Evolutionary conservation across 257 asterid genomes (phyloP).

Genomic region (Fraxinus anomala): DNA sequence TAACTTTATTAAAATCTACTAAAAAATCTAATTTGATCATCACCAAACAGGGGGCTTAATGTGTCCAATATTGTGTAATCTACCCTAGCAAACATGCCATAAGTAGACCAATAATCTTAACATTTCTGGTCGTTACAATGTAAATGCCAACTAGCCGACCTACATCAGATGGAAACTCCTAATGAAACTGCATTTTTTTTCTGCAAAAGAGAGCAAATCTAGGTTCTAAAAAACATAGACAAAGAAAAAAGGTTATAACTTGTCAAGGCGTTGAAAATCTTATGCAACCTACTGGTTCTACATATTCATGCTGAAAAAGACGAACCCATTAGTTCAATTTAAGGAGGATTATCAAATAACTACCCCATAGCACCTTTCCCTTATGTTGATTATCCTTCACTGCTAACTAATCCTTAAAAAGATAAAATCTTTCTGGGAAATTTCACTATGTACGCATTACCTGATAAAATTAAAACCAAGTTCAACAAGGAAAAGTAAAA

Average conservation of each 20-base stretch:
- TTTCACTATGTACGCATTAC: background rate
- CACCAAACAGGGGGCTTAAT: background rate
- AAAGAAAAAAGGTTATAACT: background rate
- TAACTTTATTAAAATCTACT: too few relatives aligned
- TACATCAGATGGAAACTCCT: background rate
- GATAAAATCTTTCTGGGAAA: background rate
- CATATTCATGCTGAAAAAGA: background rate
- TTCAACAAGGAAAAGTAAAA: background rate
- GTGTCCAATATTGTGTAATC: background rate
- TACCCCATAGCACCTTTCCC: background rate
- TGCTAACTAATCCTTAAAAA: background rate
- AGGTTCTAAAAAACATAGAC: background rate
- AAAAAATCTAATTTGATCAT: too few relatives aligned
- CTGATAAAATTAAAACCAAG: background rate
- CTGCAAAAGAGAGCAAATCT: background rate
- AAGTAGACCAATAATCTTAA: background rate
- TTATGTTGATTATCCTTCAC: background rate
- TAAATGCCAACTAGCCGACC: background rate
- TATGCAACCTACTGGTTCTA: conserved; percentile 5
- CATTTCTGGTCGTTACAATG: too few relatives aligned
- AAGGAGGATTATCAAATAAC: conserved; percentile 14
- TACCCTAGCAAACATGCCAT: background rate
- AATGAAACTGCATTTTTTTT: background rate
- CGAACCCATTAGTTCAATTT: background rate
- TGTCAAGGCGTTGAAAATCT: background rate